Evolutionary conservation across 306 rosid species (phyloP), one percentile per base, ranked within the genome.

Genomic region (Vicia faba): DNA sequence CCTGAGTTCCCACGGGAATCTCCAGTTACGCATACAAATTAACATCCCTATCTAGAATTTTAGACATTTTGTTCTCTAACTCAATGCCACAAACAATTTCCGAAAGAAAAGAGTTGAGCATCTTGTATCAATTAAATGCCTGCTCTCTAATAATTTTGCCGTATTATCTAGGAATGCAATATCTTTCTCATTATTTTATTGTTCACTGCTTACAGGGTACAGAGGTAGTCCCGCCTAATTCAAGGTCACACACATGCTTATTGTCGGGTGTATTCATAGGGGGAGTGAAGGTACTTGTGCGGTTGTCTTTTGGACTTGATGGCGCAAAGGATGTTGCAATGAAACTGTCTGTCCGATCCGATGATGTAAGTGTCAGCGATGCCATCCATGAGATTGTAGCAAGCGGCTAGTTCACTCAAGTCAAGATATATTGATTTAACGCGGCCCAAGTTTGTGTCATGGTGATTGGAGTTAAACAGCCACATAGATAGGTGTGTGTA

Each of bases 331-430:
- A 93, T 66, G 99, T 93, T 55, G 96, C 99, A 0, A 90, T 90
- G 97, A 93, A 90, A 82, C 87, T 93, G 75, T 69, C 91, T 0
- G 99, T 86, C 25, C 84, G 97, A 82, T 90, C 99, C 0, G 91
- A 86, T 18, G 96, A 88, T 49, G 96, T 69, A 68, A 49, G 70
- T 2, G 92, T 90, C 65, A 88, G 99, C 4, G 88, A 85, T 69
- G 81, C 90, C 83, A 88, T 93, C 44, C 97, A 93, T 41, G 99
- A 86, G 79, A 86, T 93, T 61, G 96, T 93, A 73, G 96, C 89
- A 26, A 85, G 97, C 73, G 99, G 99, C 73, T 93, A 93, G 87
- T 74, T 10, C 23, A 71, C 51, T 55, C 6, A 36, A 19, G 43
- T 66, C 66, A 31, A 23, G 41, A 57, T 71, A 56, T 53, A 62